Conservation (phyloP, 352 stramenopile species). For the Phytophthora chlamydospora region DNA sequence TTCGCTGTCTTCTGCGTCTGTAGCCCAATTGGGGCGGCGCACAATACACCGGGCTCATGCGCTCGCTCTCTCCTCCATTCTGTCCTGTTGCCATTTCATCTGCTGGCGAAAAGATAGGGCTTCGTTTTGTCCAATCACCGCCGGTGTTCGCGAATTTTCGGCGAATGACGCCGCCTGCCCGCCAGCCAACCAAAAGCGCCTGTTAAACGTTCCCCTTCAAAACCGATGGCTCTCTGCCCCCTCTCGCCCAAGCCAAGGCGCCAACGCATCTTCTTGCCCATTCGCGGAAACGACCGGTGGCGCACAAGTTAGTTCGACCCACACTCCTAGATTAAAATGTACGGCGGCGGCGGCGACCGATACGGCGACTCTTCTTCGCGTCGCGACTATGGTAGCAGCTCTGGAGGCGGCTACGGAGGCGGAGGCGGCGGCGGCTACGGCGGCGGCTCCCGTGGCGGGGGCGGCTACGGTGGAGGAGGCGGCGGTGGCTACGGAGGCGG, state of each 20-base stretch:
- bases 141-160: slow-evolving; percentile 10
- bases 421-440: slow-evolving; percentile 29
- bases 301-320: slow-evolving; percentile 21
- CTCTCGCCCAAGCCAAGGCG: background rate
- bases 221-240: slow-evolving; percentile 34
- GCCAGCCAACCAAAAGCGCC: slow-evolving; percentile 38
- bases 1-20: slow-evolving; percentile 21
- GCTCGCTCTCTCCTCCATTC: slow-evolving; percentile 1
- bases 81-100: too few species aligned
- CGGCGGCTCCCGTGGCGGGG: slow-evolving; percentile 30
- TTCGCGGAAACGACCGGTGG: slow-evolving; percentile 34
- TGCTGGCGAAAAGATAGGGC: slow-evolving; percentile 17
- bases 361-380: slow-evolving; percentile 81
- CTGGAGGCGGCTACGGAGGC: slow-evolving; percentile 29
- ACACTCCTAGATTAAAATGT: slow-evolving; percentile 55
- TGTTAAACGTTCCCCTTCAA: slow-evolving; percentile 23
- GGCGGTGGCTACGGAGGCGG: slow-evolving; percentile 41
- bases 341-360: slow-evolving; percentile 69
- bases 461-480: slow-evolving; percentile 41
- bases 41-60: slow-evolving; percentile 37
- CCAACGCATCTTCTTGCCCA: slow-evolving; percentile 5
- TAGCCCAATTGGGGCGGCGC: background rate
- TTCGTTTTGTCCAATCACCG: slow-evolving; percentile 27
- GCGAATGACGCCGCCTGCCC: slow-evolving; percentile 8
- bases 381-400: slow-evolving; percentile 56